Evolutionary conservation across 106 monocot genomes (phyloP), one percentile per base, ranked within the genome.

Genomic region (Apostasia ramifera): DNA sequence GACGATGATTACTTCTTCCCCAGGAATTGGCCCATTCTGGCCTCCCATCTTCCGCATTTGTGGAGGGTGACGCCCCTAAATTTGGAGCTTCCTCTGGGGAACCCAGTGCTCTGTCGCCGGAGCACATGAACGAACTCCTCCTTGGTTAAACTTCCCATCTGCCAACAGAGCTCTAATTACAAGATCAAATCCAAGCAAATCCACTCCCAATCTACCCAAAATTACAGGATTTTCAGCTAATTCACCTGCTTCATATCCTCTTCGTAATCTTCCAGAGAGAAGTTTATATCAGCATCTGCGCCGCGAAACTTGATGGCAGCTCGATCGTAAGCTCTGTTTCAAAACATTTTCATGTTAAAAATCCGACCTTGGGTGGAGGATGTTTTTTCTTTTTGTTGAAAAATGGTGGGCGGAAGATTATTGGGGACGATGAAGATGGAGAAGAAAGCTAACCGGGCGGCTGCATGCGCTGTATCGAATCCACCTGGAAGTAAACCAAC

Each of bases 291-390:
- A 0, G 86, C 86, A 1, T 77, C 79, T 3, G 79, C 53, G 0
- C 86, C 86, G 2, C 86, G 79, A 49, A 86, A 86, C 66, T 80
- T 86, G 66, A 86, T 82, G 8, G 86, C 86, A 2, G 86, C 86
- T 59, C 70, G 72, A 48, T 86, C 86, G 44, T 86, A 86, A 1
- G 86, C 86, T 57, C 86, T 86, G 74, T 3, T 63, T 40, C 6
- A 44, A 50, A 12, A 47, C 47, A 14, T 47, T 42, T 67, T 57
- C 1, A 5, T 45, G 8, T 5, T 14, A 5, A 5, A 26, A 4
- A 14, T 2, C 57, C 37, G 37, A 5, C 2, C 5, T 8, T 57
- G 15, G 5, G 5, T 57, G 57, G 37, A 44, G 3, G 1, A 39
- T 40, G 42, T 55, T 9, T 26, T 26, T 26, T 26, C 26, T 26